phyloP scores from a whole-genome alignment of 2,329 filamentous ascomycete genomes.

The Blastomyces gilchristii region DNA sequence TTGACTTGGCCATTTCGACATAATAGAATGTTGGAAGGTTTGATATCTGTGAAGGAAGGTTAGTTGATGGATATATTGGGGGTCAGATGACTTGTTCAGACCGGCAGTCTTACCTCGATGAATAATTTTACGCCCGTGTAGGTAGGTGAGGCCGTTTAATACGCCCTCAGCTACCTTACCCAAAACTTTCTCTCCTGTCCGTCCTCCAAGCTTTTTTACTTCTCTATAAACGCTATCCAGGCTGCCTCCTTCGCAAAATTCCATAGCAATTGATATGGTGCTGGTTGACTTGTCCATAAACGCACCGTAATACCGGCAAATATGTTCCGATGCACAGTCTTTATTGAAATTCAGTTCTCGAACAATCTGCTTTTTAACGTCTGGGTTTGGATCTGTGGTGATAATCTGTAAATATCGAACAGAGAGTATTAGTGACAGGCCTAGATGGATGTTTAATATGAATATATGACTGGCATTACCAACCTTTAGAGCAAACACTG shows the following conservation, averaged over 20 bases:
- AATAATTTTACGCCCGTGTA: slow-evolving; percentile 93
- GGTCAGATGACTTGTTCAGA: not conserved
- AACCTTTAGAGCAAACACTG: slow-evolving; percentile 92
- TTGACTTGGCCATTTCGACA: slow-evolving; percentile 91
- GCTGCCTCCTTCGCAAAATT: slow-evolving; percentile 94
- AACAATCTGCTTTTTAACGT: slow-evolving; percentile 96
- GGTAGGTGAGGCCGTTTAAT: slow-evolving; percentile 82
- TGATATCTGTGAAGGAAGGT: slow-evolving; percentile 58
- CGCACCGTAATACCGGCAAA: slow-evolving; percentile 93
- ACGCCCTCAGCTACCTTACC: slow-evolving; percentile 96
- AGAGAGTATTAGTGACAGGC: slow-evolving; percentile 14
- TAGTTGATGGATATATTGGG: not conserved
- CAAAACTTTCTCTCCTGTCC: slow-evolving; percentile 92
- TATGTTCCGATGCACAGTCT: slow-evolving; percentile 88
- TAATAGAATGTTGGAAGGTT: slow-evolving; percentile 91
- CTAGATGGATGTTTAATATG: not conserved
- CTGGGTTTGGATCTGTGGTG: slow-evolving; percentile 93
- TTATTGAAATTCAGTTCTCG: slow-evolving; percentile 97
- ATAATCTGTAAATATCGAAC: slow-evolving; percentile 57
- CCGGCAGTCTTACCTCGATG: slow-evolving; percentile 51
- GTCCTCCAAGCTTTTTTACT: slow-evolving; percentile 86
- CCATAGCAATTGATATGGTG: slow-evolving; percentile 97
- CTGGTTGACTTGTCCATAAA: slow-evolving; percentile 94
- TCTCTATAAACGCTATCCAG: slow-evolving; percentile 96
- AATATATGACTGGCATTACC: slow-evolving; percentile 16